Evolutionary conservation across 2,329 filamentous ascomycete species (phyloP), one percentile per base, ranked within the genome.

Genomic region (Sporothrix brunneoviolacea): DNA sequence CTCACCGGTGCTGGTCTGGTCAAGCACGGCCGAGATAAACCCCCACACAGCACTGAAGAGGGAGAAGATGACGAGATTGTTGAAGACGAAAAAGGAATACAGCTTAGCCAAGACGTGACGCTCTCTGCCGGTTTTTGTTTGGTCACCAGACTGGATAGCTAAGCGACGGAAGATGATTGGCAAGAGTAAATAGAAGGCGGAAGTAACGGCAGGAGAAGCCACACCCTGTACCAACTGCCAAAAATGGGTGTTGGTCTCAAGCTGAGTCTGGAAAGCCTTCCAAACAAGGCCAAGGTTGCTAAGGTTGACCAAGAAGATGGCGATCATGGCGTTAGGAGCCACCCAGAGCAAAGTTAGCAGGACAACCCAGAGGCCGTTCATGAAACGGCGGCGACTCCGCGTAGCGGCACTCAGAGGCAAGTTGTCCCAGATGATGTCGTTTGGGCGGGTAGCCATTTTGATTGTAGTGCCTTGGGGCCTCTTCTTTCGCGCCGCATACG

Each of bases 361-460:
- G 3, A 79, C 71, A 37, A 95, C 84, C 89, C 91, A 96, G 50
- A 95, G 66, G 54, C 86, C 86, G 68, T 93, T 95, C 60, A 89
- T 75, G 55, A 91, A 76, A 35, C 84, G 76, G 59, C 85, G 85
- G 70, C 85, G 86, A 55, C 77, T 78, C 48, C 91, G 80, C 1
- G 82, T 78, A 24, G 79, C 72, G 35, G 82, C 82, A 15, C 76
- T 80, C 51, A 97, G 71, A 6, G 82, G 77, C 71, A 98, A 79
- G 61, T 98, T 98, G 64, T 89, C 85, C 93, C 93, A 98, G 57
- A 98, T 95, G 48, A 98, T 80, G 64, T 97, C 91, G 63, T 87
- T 89, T 3, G 93, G 91, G 52, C 83, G 82, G 2, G 93, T 90
- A 1, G 93, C 91, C 13, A 97, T 75, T 6, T 72, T 75, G 50